phyloP scores from a whole-genome alignment of 768 basidiomycete species.

The Suillus luteus region DNA sequence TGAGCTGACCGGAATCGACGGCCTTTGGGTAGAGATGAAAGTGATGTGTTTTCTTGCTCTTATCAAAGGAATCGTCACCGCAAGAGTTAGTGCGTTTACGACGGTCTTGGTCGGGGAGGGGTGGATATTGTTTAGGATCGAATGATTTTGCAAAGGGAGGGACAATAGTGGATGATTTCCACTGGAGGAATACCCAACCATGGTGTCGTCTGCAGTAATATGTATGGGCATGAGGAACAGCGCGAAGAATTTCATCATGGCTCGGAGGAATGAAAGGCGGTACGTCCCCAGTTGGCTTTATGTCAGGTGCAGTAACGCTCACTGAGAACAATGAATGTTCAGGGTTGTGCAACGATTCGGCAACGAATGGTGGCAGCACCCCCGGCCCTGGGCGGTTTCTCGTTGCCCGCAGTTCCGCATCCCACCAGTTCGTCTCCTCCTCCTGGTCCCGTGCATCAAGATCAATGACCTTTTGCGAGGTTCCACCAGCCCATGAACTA shows the following conservation, averaged over 20 bases:
- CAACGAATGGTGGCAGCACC: slow-evolving; percentile 66
- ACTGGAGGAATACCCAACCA: slow-evolving; percentile 76
- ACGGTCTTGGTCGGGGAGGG: slow-evolving; percentile 57
- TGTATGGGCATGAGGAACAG: slow-evolving; percentile 80
- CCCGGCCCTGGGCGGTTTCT: slow-evolving; percentile 67
- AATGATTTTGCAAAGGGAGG: slow-evolving; percentile 66
- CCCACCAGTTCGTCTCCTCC: slow-evolving; percentile 76
- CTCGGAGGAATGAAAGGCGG: slow-evolving; percentile 43
- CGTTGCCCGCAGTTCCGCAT: slow-evolving; percentile 46
- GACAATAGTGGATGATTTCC: slow-evolving; percentile 62
- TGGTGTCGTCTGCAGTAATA: slow-evolving; percentile 84
- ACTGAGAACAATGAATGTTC: slow-evolving; percentile 74
- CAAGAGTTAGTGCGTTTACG: slow-evolving; percentile 55
- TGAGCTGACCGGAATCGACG: slow-evolving; percentile 68
- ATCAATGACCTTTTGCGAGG: slow-evolving; percentile 29
- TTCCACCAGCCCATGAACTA: slow-evolving; percentile 26
- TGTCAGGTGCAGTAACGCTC: slow-evolving; percentile 40
- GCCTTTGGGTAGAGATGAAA: slow-evolving; percentile 76
- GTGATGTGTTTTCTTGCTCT: slow-evolving; percentile 71
- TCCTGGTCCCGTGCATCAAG: slow-evolving; percentile 62
- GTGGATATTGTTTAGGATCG: slow-evolving; percentile 37
- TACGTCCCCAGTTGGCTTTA: slow-evolving; percentile 22
- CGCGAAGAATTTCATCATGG: slow-evolving; percentile 63
- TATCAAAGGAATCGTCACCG: slow-evolving; percentile 49
- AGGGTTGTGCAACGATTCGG: slow-evolving; percentile 68